Percentiles rank a stretch among this genome's conserved stretches.
Conservation (phyloP, 2,329 filamentous ascomycete species). For the Neofusicoccum parvum region DNA sequence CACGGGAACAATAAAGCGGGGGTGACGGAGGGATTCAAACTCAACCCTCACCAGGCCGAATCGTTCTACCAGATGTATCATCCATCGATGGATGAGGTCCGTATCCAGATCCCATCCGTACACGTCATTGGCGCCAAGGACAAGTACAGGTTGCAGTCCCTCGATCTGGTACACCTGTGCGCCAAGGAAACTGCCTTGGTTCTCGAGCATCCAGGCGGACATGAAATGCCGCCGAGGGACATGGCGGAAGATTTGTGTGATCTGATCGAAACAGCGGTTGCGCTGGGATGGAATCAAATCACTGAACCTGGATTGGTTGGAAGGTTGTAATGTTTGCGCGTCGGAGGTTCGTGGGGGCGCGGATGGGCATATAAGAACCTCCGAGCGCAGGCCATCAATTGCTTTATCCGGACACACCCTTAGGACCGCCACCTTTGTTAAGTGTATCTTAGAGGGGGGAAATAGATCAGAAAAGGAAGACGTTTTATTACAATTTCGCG, state of each 20-base stretch:
- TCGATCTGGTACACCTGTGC: slow-evolving; percentile 1
- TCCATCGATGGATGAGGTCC: neutral
- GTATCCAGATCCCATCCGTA: slow-evolving; percentile 1
- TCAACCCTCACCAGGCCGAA: slow-evolving; percentile 26
- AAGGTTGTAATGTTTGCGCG: neutral
- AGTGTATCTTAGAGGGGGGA: too few species aligned
- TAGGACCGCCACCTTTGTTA: too few species aligned
- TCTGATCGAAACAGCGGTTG: neutral
- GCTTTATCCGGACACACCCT: too few species aligned
- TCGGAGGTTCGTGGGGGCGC: neutral
- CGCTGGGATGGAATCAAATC: neutral
- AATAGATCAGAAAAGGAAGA: too few species aligned
- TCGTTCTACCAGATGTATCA: slow-evolving; percentile 29
- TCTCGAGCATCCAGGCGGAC: slow-evolving; percentile 10
- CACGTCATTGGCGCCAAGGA: slow-evolving; percentile 16
- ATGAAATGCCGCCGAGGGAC: slow-evolving; percentile 13
- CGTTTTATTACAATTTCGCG: too few species aligned
- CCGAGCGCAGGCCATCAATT: neutral
- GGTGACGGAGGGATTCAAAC: slow-evolving; percentile 2
- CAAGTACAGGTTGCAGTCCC: slow-evolving; percentile 8
- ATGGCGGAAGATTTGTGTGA: slow-evolving; percentile 8
- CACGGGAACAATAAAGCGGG: neutral
- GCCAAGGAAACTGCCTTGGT: neutral
- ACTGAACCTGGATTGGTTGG: neutral
- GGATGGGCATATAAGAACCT: neutral